Evolutionary conservation across 139 green algal genomes (phyloP), one percentile per base, ranked within the genome.

Genomic region (Bryopsis sp.): DNA sequence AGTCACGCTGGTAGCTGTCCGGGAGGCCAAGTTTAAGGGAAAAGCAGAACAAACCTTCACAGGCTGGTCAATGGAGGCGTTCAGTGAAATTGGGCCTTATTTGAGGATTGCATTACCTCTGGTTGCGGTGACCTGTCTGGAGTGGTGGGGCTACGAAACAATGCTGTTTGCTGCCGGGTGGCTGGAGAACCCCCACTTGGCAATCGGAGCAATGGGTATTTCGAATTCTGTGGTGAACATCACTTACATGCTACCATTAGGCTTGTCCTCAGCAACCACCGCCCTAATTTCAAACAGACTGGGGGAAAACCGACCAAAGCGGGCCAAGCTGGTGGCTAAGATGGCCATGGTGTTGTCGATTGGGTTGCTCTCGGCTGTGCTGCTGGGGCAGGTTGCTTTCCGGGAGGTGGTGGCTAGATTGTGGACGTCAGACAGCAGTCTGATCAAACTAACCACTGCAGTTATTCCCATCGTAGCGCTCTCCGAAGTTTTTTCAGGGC

Each of bases 181-280:
- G 32, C 29, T 65, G 29, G 32, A 31, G n/a, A n/a, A 15, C 43
- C 28, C 58, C 26, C 8, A 46, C 4, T 26, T 46, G 32, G 43
- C 15, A 47, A 31, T 65, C 7, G 29, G 58, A 7, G 31, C 43
- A 31, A 65, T 65, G 58, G 58, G 58, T 65, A 33, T 26, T 39
- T 39, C 58, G 32, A 39, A 65, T 33, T 47, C 7, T 39, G 5
- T 65, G 32, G 43, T 65, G 8, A 65, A 65, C 58, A 65, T 65
- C 43, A 31, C 43, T 26, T 65, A 47, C 24, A 6, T 39, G 3
- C 15, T 65, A 3, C 32, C 58, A 43, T 22, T 65, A 11, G 58
- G 28, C 4, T 26, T 65, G 58, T 15, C 58, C 26, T 22, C 58
- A n/a, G 58, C 15, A 19, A 26, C 19, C 6, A 39, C 19, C 4